Percentiles rank a stretch among this genome's conserved stretches.
phyloP scores from a whole-genome alignment of 305 asterid species.

The Fraxinus floribunda region DNA sequence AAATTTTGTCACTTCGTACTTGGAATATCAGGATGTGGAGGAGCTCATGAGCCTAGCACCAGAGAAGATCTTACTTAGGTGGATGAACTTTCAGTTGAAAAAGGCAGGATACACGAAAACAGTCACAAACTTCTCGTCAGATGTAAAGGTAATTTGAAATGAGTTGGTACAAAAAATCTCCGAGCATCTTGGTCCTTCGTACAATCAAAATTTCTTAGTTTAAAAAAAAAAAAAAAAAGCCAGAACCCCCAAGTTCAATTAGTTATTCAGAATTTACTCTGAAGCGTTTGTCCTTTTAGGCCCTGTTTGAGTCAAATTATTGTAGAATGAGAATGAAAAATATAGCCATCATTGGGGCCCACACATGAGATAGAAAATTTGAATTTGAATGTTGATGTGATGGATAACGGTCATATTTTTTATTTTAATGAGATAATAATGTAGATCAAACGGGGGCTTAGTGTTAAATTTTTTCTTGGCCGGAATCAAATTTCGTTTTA shows the following conservation, averaged over 20 bases:
- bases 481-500: neutral
- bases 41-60: conserved; percentile 85
- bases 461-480: neutral
- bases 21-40: conserved; percentile 69
- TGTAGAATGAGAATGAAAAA: too few relatives aligned
- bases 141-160: conserved; percentile 67
- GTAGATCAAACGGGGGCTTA: too few relatives aligned
- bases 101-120: conserved; percentile 72
- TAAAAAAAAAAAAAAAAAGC: too few relatives aligned
- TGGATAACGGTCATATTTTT: too few relatives aligned
- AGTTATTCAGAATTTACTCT: too few relatives aligned
- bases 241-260: too few relatives aligned
- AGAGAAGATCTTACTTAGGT: conserved; percentile 81
- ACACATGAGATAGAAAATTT: too few relatives aligned
- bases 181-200: neutral
- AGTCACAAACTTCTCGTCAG: conserved; percentile 90
- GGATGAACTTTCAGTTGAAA: conserved; percentile 96
- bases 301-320: too few relatives aligned
- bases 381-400: too few relatives aligned
- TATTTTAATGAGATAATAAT: too few relatives aligned
- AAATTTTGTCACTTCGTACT: conserved; percentile 16
- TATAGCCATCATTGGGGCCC: too few relatives aligned
- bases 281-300: too few relatives aligned
- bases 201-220: neutral
- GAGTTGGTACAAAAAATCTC: neutral